Percentiles rank a stretch among this genome's conserved stretches.
Conservation (phyloP, 768 basidiomycete genomes). For the Leccinum incarnatum region DNA sequence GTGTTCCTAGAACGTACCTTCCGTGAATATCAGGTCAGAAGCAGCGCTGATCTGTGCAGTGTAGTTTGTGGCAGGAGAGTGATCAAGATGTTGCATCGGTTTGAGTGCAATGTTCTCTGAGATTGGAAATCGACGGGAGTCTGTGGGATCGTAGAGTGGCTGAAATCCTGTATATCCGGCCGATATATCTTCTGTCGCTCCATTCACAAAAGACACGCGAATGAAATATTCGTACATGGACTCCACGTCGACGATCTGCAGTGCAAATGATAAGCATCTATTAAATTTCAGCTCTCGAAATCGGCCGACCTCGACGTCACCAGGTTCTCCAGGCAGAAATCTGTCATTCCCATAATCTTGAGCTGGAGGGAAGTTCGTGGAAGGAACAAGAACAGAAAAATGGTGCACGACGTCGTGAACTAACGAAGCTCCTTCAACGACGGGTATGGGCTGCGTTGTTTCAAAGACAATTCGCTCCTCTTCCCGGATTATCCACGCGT, state of each 20-base stretch:
- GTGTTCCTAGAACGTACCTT: background rate
- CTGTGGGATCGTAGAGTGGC: background rate
- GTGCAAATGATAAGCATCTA: background rate
- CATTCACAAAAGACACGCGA: constrained; percentile 4
- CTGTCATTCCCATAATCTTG: background rate
- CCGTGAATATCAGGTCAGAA: background rate
- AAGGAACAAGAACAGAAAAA: constrained; percentile 19
- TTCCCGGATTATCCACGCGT: constrained; percentile 16
- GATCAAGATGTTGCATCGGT: background rate
- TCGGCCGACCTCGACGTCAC: background rate
- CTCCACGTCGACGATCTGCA: background rate
- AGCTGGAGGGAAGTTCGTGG: constrained; percentile 21
- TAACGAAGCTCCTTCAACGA: background rate
- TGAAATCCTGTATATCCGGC: constrained; percentile 10
- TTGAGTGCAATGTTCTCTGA: background rate
- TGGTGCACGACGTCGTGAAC: constrained; percentile 3
- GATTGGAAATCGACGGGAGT: background rate
- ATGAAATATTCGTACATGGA: constrained; percentile 11
- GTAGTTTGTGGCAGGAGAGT: background rate
- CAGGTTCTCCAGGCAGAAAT: background rate
- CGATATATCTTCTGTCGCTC: background rate
- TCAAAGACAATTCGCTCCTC: constrained; percentile 21
- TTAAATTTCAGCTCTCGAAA: background rate
- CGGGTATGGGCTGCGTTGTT: constrained; percentile 3
- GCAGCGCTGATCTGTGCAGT: background rate